Percentiles rank a stretch among this genome's conserved stretches.
Evolutionary conservation across 73 alveolate genomes (phyloP).

Genomic region (Diophrys appendiculata): DNA sequence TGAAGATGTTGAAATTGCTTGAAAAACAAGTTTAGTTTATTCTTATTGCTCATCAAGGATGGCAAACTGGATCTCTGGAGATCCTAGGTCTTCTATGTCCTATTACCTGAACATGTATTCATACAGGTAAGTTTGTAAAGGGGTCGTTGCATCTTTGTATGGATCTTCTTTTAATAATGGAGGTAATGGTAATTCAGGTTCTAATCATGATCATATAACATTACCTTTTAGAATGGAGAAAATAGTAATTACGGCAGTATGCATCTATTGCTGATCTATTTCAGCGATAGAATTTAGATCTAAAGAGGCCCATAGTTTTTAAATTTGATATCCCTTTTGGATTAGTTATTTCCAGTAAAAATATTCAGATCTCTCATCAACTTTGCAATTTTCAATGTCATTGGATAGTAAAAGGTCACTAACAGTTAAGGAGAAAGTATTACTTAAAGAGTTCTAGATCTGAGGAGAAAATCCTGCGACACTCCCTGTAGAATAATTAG

Average conservation of each 20-base stretch:
- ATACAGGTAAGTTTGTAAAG: neutral
- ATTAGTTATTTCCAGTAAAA: too few relatives aligned
- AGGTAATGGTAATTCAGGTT: conserved; percentile 1
- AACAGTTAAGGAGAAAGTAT: neutral
- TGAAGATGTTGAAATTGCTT: neutral
- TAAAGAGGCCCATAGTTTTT: too few relatives aligned
- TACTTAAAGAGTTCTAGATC: neutral
- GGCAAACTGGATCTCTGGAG: neutral
- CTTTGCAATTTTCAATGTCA: neutral
- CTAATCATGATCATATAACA: too few relatives aligned
- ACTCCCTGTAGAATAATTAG: neutral
- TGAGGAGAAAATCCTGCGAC: neutral
- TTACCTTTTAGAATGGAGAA: too few relatives aligned
- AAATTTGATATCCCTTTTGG: too few relatives aligned
- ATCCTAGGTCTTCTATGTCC: neutral
- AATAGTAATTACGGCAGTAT: too few relatives aligned
- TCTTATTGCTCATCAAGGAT: too few relatives aligned
- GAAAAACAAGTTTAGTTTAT: too few relatives aligned
- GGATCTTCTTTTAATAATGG: conserved; percentile 7
- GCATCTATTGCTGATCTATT: too few relatives aligned
- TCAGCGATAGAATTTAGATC: too few relatives aligned
- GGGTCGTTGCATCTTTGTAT: neutral
- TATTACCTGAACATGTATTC: neutral
- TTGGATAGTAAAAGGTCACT: neutral
- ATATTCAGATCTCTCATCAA: neutral